Conservation (phyloP, 768 basidiomycete species). For the Lentinula sp. region DNA sequence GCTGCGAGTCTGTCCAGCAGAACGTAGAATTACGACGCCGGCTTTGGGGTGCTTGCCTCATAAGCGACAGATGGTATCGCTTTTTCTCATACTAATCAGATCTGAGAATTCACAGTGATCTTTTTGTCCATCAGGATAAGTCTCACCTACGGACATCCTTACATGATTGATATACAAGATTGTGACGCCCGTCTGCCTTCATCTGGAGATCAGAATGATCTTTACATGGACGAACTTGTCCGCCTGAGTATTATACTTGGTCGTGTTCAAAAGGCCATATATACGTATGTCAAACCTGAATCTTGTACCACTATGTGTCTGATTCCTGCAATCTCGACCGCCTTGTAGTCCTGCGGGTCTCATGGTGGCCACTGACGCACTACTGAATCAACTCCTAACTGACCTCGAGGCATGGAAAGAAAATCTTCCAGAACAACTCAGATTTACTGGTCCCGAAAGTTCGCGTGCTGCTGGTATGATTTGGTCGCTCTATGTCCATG, state of each 20-base stretch:
- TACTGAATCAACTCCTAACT: conserved; percentile 54
- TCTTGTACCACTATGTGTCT: conserved; percentile 3
- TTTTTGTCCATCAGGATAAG: conserved; percentile 53
- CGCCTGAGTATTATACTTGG: conserved; percentile 90
- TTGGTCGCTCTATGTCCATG: not conserved
- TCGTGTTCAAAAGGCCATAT: conserved; percentile 87
- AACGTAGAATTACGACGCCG: conserved; percentile 83
- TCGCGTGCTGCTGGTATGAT: conserved; percentile 59
- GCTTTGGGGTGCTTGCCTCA: conserved; percentile 92
- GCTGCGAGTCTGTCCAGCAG: conserved; percentile 82
- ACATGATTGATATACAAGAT: conserved; percentile 94
- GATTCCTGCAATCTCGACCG: conserved; percentile 5
- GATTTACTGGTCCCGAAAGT: conserved; percentile 68
- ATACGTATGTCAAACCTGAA: conserved; percentile 49
- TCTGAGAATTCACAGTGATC: conserved; percentile 4
- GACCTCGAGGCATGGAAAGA: conserved; percentile 77
- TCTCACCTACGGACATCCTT: conserved; percentile 87
- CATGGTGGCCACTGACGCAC: conserved; percentile 77
- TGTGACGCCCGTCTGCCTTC: conserved; percentile 94
- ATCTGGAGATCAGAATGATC: conserved; percentile 70
- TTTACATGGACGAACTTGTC: conserved; percentile 88
- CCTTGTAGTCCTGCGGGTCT: conserved; percentile 75
- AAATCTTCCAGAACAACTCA: conserved; percentile 70
- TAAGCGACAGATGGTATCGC: conserved; percentile 83
- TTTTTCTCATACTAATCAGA: conserved; percentile 15